phyloP scores from a whole-genome alignment of 768 basidiomycete species.

The Lanmaoa pseudosensibilis region DNA sequence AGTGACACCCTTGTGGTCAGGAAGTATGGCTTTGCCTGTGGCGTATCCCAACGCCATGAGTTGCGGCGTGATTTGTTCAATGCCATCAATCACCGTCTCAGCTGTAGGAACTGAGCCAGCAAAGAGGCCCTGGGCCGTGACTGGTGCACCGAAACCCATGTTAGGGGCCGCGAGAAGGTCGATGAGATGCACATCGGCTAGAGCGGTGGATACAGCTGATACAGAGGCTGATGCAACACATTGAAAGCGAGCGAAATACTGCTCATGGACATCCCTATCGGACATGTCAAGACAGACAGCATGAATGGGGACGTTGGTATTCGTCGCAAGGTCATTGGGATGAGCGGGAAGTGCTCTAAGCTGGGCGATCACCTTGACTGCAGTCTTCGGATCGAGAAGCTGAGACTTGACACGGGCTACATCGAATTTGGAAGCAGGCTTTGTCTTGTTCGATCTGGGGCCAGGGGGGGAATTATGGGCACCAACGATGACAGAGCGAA shows the following conservation, averaged over 20 bases:
- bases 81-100: conserved; percentile 65
- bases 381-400: conserved; percentile 64
- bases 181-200: conserved; percentile 63
- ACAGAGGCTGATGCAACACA: conserved; percentile 51
- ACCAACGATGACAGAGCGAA: conserved; percentile 72
- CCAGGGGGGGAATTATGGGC: conserved; percentile 32
- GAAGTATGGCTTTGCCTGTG: conserved; percentile 60
- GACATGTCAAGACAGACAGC: conserved; percentile 70
- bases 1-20: conserved; percentile 68
- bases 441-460: conserved; percentile 39
- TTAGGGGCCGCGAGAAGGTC: conserved; percentile 60
- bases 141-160: conserved; percentile 74
- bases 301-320: conserved; percentile 56
- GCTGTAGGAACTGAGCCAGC: conserved; percentile 77
- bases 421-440: conserved; percentile 47
- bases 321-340: conserved; percentile 6
- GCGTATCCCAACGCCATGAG: conserved; percentile 78
- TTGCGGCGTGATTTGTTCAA: conserved; percentile 71
- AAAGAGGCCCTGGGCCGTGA: conserved; percentile 62
- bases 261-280: conserved; percentile 60
- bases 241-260: conserved; percentile 57
- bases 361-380: conserved; percentile 71
- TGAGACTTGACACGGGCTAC: conserved; percentile 66
- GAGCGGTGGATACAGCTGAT: conserved; percentile 46
- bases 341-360: conserved; percentile 56